Conservation (phyloP, 805 yeast genomes). For the Monosporozyma aerobia region DNA sequence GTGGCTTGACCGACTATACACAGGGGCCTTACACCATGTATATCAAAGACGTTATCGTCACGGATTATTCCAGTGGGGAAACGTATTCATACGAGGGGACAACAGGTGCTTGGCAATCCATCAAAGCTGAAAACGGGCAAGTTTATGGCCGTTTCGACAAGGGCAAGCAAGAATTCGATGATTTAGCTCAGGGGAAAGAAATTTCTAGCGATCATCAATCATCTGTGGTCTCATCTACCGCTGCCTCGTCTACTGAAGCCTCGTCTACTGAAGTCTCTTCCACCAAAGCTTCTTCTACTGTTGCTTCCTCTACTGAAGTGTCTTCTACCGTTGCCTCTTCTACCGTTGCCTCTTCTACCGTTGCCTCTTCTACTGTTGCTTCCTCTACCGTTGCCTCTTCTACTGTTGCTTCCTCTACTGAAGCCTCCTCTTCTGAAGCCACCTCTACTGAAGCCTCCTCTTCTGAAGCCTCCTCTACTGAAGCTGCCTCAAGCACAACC, state of each 20-base stretch:
- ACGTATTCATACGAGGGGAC: slow-evolving; percentile 47
- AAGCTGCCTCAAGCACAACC: neutral
- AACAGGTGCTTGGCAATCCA: slow-evolving; percentile 53
- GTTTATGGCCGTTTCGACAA: slow-evolving; percentile 49
- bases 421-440: slow-evolving; percentile 3
- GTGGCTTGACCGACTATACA: slow-evolving; percentile 59
- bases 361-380: slow-evolving; percentile 8
- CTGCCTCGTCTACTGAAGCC: slow-evolving; percentile 8
- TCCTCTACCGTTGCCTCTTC: slow-evolving; percentile 8
- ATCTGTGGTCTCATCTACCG: slow-evolving; percentile 6
- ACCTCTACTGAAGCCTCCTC: slow-evolving; percentile 6
- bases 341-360: slow-evolving; percentile 6
- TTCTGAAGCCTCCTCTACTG: neutral
- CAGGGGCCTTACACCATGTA: slow-evolving; percentile 62
- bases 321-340: slow-evolving; percentile 8
- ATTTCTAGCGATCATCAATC: slow-evolving; percentile 9
- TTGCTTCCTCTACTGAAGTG: neutral
- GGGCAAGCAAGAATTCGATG: slow-evolving; percentile 37
- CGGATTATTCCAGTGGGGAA: slow-evolving; percentile 60
- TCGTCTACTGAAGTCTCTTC: neutral
- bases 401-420: slow-evolving; percentile 6
- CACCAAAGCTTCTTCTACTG: slow-evolving; percentile 6
- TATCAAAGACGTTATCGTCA: slow-evolving; percentile 49
- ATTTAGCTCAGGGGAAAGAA: slow-evolving; percentile 19
- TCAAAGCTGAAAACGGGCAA: slow-evolving; percentile 46